A percentile compares a stretch with the other conserved stretches of the same genome.
These are phyloP conservation scores for Chernovozyma sophiae-reginae DNA, from an alignment of 1,139 yeast genomes.

Conservation along the genomic window DNA sequence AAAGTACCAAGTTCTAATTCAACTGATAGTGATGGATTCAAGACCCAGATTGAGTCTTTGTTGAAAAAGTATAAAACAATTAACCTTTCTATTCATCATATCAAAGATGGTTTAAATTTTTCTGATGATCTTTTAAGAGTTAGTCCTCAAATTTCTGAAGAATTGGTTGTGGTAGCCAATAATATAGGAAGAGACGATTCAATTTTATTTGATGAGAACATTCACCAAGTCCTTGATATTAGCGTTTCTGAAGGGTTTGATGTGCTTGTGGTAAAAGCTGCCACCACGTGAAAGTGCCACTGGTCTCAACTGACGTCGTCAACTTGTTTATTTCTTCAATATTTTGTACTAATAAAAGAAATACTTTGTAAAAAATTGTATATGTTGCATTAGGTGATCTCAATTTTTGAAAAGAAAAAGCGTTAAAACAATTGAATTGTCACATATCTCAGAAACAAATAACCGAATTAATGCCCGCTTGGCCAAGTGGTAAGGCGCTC, in stretches of 20 bases:
- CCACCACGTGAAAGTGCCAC: too few relatives aligned
- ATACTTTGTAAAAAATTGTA: too few relatives aligned
- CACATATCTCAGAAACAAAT: not conserved
- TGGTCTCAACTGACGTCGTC: too few relatives aligned
- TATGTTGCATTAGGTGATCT: too few relatives aligned
- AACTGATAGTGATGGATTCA: conserved; percentile 16
- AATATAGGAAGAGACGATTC: conserved; percentile 13
- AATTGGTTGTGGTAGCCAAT: conserved; percentile 24
- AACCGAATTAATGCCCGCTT: conserved; percentile 30
- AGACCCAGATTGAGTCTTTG: conserved; percentile 17
- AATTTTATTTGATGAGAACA: conserved; percentile 13
- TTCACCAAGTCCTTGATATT: conserved; percentile 15
- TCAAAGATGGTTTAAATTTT: conserved; percentile 15
- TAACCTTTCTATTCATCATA: conserved; percentile 12
- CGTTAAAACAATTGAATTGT: too few relatives aligned
- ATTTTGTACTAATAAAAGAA: too few relatives aligned
- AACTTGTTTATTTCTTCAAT: too few relatives aligned
- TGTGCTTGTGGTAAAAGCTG: conserved; percentile 22
- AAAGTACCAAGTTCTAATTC: conserved; percentile 12
- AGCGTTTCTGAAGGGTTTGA: conserved; percentile 22
- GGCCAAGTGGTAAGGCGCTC: conserved; percentile 58
- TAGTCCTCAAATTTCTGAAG: conserved; percentile 13
- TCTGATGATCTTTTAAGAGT: conserved; percentile 12
- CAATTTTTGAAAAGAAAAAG: too few relatives aligned
- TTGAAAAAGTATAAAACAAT: conserved; percentile 12